Percentiles rank a stretch among this genome's conserved stretches.
phyloP scores from a whole-genome alignment of 441 rosid genomes.

The Jatropha podagrica region DNA sequence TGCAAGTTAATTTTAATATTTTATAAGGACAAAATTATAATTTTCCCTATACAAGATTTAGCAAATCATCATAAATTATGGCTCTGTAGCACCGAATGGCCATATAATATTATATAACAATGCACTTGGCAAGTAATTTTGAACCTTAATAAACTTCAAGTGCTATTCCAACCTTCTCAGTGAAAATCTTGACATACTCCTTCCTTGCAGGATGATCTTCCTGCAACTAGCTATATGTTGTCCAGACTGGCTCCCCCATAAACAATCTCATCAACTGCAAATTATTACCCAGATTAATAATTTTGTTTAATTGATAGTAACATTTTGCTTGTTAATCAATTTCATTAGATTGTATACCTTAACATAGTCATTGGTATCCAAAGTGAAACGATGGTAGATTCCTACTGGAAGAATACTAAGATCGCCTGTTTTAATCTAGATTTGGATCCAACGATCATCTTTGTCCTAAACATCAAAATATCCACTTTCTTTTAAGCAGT shows the following conservation, averaged over 20 bases:
- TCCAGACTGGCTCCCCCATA: slow-evolving; percentile 84
- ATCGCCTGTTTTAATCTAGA: slow-evolving; percentile 69
- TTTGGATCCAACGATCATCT: slow-evolving; percentile 69
- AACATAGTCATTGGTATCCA: slow-evolving; percentile 63
- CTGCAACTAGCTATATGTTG: slow-evolving; percentile 70
- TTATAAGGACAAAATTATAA: too few relatives aligned
- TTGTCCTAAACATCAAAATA: slow-evolving; percentile 83
- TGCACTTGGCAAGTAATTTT: not conserved
- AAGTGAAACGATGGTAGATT: slow-evolving; percentile 85
- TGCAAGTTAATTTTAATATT: too few relatives aligned
- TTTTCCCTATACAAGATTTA: too few relatives aligned
- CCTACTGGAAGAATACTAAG: slow-evolving; percentile 79
- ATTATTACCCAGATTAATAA: not conserved
- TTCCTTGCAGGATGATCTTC: slow-evolving; percentile 77
- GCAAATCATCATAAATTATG: too few relatives aligned
- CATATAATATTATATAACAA: too few relatives aligned
- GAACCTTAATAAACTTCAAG: slow-evolving; percentile 45
- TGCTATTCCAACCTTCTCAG: slow-evolving; percentile 38
- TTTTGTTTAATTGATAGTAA: not conserved
- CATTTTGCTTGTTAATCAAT: not conserved
- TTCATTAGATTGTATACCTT: slow-evolving; percentile 40
- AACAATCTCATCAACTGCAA: slow-evolving; percentile 79
- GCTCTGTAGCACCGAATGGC: not conserved
- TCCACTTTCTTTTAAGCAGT: slow-evolving; percentile 77
- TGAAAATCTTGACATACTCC: slow-evolving; percentile 47